Evolutionary conservation across 73 alveolate species (phyloP).

Genomic region (Breviolum minutum): DNA sequence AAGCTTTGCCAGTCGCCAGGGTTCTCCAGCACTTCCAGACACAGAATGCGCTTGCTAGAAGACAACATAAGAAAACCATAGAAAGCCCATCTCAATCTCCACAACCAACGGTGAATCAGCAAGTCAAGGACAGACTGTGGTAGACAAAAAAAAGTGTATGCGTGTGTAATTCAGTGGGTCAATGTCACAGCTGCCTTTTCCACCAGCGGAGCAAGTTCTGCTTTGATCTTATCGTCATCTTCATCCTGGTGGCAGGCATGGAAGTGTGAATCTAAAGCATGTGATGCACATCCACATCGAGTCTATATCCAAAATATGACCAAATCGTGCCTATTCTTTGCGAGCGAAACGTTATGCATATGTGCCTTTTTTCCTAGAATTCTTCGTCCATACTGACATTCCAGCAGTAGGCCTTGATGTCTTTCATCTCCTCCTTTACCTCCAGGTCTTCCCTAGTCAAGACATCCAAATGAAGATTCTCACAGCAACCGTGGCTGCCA

Average conservation of each 20-base stretch:
- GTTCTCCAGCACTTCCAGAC: too few relatives aligned
- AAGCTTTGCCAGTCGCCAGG: not conserved
- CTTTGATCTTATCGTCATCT: slow-evolving; percentile 63
- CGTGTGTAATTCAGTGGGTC: not conserved
- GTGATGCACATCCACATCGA: too few relatives aligned
- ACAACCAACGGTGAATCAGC: too few relatives aligned
- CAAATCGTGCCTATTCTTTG: too few relatives aligned
- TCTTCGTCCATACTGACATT: not conserved
- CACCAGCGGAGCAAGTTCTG: slow-evolving; percentile 55
- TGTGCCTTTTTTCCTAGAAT: not conserved
- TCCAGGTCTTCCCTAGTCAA: slow-evolving; percentile 46
- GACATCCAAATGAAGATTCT: not conserved
- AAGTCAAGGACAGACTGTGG: too few relatives aligned
- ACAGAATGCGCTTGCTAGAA: too few relatives aligned
- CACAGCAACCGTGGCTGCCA: not conserved
- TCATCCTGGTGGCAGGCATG: slow-evolving; percentile 17
- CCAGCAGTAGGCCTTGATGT: slow-evolving; percentile 20
- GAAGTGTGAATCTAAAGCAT: too few relatives aligned
- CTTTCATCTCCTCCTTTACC: not conserved
- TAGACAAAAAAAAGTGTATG: too few relatives aligned
- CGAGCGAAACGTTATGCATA: too few relatives aligned
- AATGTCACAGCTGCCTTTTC: slow-evolving; percentile 15
- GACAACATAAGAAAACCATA: too few relatives aligned
- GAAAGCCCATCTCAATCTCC: too few relatives aligned
- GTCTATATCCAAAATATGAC: too few relatives aligned